These are phyloP conservation scores for Ogataea ganodermae DNA, from an alignment of 805 yeast species.

Conservation along the genomic window DNA sequence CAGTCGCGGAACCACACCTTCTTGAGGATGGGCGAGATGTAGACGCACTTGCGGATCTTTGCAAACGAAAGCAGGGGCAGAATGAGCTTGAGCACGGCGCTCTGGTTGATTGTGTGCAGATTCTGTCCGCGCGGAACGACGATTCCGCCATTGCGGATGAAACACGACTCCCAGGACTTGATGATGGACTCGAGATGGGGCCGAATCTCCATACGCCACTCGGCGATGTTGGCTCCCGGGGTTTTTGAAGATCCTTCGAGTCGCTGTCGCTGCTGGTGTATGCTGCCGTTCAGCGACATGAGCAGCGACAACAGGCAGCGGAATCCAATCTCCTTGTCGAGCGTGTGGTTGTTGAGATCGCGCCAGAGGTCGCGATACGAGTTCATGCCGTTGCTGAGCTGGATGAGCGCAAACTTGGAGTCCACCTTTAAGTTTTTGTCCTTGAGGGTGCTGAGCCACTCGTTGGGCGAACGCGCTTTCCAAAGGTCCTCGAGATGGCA, in stretches of 20 bases:
- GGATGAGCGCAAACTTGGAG: conserved; percentile 56
- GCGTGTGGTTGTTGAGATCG: conserved; percentile 45
- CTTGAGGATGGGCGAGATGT: conserved; percentile 60
- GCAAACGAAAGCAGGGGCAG: conserved; percentile 68
- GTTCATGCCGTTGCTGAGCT: conserved; percentile 56
- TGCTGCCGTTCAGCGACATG: conserved; percentile 66
- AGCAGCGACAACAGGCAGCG: conserved; percentile 56
- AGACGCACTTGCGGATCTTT: conserved; percentile 63
- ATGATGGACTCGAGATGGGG: conserved; percentile 60
- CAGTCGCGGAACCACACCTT: conserved; percentile 68
- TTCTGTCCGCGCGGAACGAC: conserved; percentile 54
- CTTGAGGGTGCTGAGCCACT: conserved; percentile 51
- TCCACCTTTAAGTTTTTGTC: conserved; percentile 45
- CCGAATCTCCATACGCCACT: conserved; percentile 66
- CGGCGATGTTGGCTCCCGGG: conserved; percentile 49
- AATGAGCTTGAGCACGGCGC: conserved; percentile 61
- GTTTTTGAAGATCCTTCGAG: conserved; percentile 31
- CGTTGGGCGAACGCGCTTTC: conserved; percentile 48
- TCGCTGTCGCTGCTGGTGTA: conserved; percentile 51
- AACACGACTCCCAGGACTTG: conserved; percentile 68
- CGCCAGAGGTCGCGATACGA: conserved; percentile 54
- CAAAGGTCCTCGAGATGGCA: conserved; percentile 63
- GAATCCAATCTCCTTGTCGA: conserved; percentile 44
- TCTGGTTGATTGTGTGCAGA: conserved; percentile 48
- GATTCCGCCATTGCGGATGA: conserved; percentile 63